Conservation (phyloP, 192 early-diverging fungal species). For the Coemansia pectinata region DNA sequence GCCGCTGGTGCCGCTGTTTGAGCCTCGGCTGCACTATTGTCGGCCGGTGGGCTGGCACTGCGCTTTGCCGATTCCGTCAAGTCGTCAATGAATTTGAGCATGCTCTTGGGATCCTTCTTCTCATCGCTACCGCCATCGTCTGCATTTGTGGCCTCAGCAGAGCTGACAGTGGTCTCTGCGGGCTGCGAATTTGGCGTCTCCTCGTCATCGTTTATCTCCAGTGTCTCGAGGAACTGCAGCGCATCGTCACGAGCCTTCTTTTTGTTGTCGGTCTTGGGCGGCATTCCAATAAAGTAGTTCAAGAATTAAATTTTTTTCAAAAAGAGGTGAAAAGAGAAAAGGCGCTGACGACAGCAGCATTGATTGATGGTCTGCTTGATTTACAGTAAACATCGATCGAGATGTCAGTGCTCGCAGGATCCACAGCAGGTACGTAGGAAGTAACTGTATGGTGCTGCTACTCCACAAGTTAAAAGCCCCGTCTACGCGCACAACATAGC, state of each 20-base stretch:
- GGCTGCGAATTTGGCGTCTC: constrained; percentile 16
- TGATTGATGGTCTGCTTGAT: neutral
- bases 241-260: constrained; percentile 55
- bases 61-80: constrained; percentile 54
- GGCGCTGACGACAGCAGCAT: neutral
- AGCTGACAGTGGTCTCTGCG: neutral
- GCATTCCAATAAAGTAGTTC: constrained; percentile 15
- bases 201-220: constrained; percentile 36
- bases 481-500: neutral
- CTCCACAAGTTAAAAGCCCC: neutral
- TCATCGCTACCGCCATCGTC: constrained; percentile 3
- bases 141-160: neutral
- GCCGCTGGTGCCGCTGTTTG: neutral
- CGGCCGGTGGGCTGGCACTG: constrained; percentile 13
- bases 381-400: neutral
- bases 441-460: neutral
- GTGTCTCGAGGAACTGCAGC: constrained; percentile 51
- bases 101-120: constrained; percentile 34
- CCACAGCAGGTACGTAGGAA: neutral
- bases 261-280: constrained; percentile 32
- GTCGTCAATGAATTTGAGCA: constrained; percentile 53
- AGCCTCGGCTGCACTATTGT: neutral
- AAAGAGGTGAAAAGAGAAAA: neutral
- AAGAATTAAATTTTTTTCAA: neutral
- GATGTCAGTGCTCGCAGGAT: neutral